Base-by-base conservation (phyloP, 768 basidiomycete species). In the Boletus coccyginus region DNA sequence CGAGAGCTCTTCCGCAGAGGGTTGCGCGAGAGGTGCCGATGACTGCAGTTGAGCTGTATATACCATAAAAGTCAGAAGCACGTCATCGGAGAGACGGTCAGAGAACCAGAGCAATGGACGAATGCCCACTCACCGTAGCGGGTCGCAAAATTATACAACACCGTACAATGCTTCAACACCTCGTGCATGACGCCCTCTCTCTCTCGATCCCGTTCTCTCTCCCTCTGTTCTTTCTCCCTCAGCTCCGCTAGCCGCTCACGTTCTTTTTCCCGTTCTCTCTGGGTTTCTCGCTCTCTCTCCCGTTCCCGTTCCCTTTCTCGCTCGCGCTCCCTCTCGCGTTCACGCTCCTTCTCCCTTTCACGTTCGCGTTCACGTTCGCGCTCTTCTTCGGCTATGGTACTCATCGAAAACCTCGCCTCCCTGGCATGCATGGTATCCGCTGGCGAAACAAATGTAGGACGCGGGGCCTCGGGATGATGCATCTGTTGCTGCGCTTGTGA, bases 141-240 rank as follows among this genome's bases (percentile, higher is more conserved):
- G 49, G 73, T 79, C 11, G 89, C 87, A 66, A 91, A 92, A 13
- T 74, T 53, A 64, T 85, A 85, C 48, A 92, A 61, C 40, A 77
- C 73, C 40, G 73, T 75, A 57, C 89, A 92, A 62, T 86, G 84
- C 56, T 81, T 61, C 52, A 70, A 41, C 36, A 64, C 67, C 47
- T 68, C 62, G 10, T 52, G 59, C 58, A 68, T 64, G 46, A 71
- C 24, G 2, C 57, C 56, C 17, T 66, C 66, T 29, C 60, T 55
- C 50, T 66, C 66, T 42, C 57, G 33, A 6, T 61, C 60, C 8
- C 57, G 63, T 47, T 70, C 66, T n/a, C 60, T 49, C 46, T 70
- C 70, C 45, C 51, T 55, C 31, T 58, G 67, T 6, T 65, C 66
- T 17, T 54, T 67, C 27, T 62, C 65, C 40, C 56, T 65, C 36